Evolutionary conservation across 768 basidiomycete genomes (phyloP), one percentile per base, ranked within the genome.

Genomic region (Galerina marginata): DNA sequence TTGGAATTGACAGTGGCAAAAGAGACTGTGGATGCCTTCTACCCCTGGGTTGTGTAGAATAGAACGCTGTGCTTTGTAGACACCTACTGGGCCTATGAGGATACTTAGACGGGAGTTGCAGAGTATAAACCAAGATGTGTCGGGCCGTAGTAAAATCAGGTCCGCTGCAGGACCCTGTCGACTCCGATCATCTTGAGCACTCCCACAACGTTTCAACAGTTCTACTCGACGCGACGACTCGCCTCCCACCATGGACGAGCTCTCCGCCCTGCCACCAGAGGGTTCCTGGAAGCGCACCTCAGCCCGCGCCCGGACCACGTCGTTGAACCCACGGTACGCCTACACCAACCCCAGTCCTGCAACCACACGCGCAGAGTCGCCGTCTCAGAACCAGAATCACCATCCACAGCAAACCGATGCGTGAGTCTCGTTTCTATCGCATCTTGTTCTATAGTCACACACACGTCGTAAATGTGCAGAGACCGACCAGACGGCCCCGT

Each of bases 241-340:
- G 20, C 20, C 20, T 20, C 20, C 20, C 20, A 10, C 38, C 48
- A 78, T 79, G 76, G 78, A 79, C 61, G 77, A 76, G 58, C 71
- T 77, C 55, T 78, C 79, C 29, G 79, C 75, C 15, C 70, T 81
- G 10, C 76, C 77, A 6, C 73, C 77, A 49, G 77, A 77, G 20
- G 69, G 64, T 29, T 62, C 68, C 9, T 72, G 69, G 62, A 76
- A 71, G 59, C 66, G 67, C 11, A 60, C 69, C 7, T 48, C 60
- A 33, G 29, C 29, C 33, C 76, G 74, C 25, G 59, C 69, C 4
- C 72, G 76, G 16, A 74, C 74, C 0, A 70, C 74, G 1, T 75
- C 76, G 0, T 60, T 72, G 43, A 68, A 74, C 51, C 71, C 67
- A 37, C 65, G 67, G n/a, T 63, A 67, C 36, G 63, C 67, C n/a